Evolutionary conservation across 257 asterid genomes (phyloP).

Genomic region (Ilex asprella): DNA sequence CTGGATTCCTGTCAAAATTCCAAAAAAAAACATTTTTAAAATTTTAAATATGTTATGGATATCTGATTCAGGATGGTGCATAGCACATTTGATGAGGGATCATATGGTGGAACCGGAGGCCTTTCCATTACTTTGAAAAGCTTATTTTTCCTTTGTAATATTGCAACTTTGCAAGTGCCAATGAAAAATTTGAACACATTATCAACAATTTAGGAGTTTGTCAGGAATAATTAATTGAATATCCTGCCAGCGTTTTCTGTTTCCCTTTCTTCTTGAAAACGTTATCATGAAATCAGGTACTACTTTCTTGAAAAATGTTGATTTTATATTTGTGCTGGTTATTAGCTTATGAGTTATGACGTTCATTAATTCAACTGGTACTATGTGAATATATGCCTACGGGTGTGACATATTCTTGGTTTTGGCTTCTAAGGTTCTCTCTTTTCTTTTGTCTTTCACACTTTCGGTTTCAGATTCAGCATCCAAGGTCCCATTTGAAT

Average conservation of each 20-base stretch:
- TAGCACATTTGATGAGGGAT: no score
- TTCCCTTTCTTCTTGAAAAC: background rate
- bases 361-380: background rate
- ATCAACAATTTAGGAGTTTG: background rate
- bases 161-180: no score
- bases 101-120: background rate
- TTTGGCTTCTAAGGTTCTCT: background rate
- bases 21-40: no score
- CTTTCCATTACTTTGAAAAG: background rate
- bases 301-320: no score
- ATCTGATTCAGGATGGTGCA: no score
- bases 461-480: conserved; percentile 76
- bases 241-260: background rate
- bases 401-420: background rate
- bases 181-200: background rate
- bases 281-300: no score
- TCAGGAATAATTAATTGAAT: background rate
- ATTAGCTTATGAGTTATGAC: no score
- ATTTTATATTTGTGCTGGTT: no score
- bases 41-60: no score
- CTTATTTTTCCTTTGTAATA: no score
- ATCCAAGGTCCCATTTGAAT: conserved; percentile 84
- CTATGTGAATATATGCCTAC: background rate
- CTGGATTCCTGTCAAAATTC: no score
- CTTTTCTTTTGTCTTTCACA: background rate